Base-by-base conservation (phyloP, 805 yeast genomes). In the Metschnikowia amazonensis region DNA sequence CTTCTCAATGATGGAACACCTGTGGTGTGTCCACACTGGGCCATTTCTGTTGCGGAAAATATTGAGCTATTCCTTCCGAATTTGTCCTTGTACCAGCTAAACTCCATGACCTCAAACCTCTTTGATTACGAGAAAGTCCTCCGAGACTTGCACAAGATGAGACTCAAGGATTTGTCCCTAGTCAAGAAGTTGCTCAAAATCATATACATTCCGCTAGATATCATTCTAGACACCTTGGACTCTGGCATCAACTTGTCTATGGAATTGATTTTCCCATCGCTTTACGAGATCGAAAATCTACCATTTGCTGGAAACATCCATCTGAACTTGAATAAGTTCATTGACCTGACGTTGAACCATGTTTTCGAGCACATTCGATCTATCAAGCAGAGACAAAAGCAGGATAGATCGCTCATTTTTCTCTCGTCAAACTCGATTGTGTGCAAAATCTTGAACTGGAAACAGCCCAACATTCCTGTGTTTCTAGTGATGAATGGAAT, bases 401-500 rank as follows among this genome's bases (percentile, higher is more conserved):
- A 39, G n/a, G 48, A 31, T 10, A 72, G 96, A 48, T 81, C 95
- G 1, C 69, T 94, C 35, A 82, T 92, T 8, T 87, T 94, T 64
- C 80, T 95, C 10, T 88, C 97, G 1, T 79, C 86, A 45, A 89
- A 89, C 64, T 86, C 96, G 28, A 79, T 82, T 37, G 88, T 89
- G n/a, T 94, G 98, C 66, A 88, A 96, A 9, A 86, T 89, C 37
- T 68, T 94, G 56, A 94, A 94, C 66, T 94, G 99, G 99, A 94
- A 94, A 65, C 99, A 94, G 66, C 98, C 99, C 11, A 92, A 92
- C 63, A 94, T 85, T 66, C 97, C 99, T 0, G 98, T 94, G 0
- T 82, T 94, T 53, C 86, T 87, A 66, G 80, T 83, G 45, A 79
- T 90, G 77, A 82, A 81, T 55, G 87, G 89, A n/a, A 69, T 82